Percentiles rank a stretch among this genome's conserved stretches.
Evolutionary conservation across 495 filamentous ascomycete species (phyloP).

Genomic region (Daldinia caldariorum): DNA sequence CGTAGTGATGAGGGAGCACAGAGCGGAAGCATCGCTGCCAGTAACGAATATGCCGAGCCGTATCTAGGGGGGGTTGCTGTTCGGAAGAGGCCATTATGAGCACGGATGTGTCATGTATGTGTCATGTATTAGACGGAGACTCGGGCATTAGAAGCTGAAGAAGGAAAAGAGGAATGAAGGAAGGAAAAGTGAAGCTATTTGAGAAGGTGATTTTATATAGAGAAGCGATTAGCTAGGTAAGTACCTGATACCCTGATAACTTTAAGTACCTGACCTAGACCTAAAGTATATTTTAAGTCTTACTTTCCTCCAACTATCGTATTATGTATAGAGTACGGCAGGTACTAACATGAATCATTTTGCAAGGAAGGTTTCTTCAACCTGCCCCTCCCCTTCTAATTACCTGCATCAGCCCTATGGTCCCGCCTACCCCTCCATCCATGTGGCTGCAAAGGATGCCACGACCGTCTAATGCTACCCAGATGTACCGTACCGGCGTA

Average conservation of each 20-base stretch:
- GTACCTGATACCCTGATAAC: not conserved
- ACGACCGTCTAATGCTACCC: not conserved
- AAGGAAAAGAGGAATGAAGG: not conserved
- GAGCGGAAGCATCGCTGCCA: slow-evolving; percentile 90
- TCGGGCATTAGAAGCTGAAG: not conserved
- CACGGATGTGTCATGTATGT: not conserved
- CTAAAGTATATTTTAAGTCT: too few species aligned
- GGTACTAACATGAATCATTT: not conserved
- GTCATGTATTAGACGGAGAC: not conserved
- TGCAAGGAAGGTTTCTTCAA: too few species aligned
- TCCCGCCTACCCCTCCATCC: slow-evolving; percentile 25
- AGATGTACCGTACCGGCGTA: too few species aligned
- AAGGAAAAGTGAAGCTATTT: not conserved
- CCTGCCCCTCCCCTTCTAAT: slow-evolving; percentile 9
- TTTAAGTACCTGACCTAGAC: too few species aligned
- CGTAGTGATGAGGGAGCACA: slow-evolving; percentile 82
- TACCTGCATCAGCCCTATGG: slow-evolving; percentile 29
- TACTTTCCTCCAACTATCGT: not conserved
- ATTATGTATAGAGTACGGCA: too few species aligned
- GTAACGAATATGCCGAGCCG: slow-evolving; percentile 83
- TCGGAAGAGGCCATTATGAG: slow-evolving; percentile 45
- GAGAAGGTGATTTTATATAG: not conserved
- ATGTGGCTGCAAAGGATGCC: slow-evolving; percentile 20
- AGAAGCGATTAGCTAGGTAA: not conserved
- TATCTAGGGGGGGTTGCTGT: slow-evolving; percentile 65